These are phyloP conservation scores for Durio zibethinus DNA, from an alignment of 345 rosid genomes.

Conservation along the genomic window DNA sequence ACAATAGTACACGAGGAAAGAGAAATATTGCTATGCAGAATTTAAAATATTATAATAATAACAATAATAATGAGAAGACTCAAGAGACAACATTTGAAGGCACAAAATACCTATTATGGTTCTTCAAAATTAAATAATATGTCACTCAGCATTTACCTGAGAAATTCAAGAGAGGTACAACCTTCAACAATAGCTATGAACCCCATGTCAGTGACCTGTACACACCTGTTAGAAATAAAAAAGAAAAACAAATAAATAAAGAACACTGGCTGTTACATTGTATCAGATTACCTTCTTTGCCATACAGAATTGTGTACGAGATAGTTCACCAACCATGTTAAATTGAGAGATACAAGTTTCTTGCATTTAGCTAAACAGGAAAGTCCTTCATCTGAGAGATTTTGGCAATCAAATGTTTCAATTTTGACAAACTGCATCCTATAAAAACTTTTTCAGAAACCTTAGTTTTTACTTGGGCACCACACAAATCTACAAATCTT, in stretches of 20 bases:
- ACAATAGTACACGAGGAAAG: neutral
- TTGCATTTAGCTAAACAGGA: constrained; percentile 66
- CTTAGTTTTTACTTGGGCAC: constrained; percentile 72
- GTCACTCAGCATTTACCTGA: constrained; percentile 45
- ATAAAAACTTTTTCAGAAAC: constrained; percentile 6
- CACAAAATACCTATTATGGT: neutral
- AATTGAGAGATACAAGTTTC: constrained; percentile 62
- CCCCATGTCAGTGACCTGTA: constrained; percentile 68
- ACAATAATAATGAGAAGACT: neutral
- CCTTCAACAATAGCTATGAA: constrained; percentile 68
- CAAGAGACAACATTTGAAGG: neutral
- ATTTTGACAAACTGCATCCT: constrained; percentile 4
- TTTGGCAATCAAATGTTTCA: constrained; percentile 42
- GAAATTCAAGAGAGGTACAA: constrained; percentile 75
- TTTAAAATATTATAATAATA: neutral
- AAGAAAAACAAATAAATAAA: neutral
- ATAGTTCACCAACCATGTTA: constrained; percentile 68
- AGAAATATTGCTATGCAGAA: neutral
- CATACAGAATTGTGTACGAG: constrained; percentile 2
- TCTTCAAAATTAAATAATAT: neutral
- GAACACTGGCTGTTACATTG: neutral
- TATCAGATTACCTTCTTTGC: constrained; percentile 10
- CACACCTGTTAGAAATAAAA: constrained; percentile 56
- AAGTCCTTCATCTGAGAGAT: constrained; percentile 83
- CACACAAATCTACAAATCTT: constrained; percentile 83